Evolutionary conservation across 169 alveolate genomes (phyloP), one percentile per base, ranked within the genome.

Genomic region (Plasmodium falciparum): DNA sequence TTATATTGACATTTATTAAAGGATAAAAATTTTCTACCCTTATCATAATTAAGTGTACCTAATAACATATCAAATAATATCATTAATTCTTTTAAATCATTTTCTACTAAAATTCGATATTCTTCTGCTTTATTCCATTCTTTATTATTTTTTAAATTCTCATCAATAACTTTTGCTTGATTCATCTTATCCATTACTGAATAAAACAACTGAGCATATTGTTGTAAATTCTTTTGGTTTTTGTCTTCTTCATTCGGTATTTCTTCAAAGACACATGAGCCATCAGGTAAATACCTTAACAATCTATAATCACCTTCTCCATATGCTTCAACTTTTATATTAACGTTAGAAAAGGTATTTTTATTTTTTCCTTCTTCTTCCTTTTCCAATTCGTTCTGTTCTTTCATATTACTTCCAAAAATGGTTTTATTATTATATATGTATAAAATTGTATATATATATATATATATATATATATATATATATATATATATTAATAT

Each of bases 291-390:
- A 78, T 94, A 94, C 39, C 96, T 88, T 63, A 94, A 56, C 43
- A 94, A 90, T 58, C 94, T 78, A 52, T 88, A 74, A 59, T 94
- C 95, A 11, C 92, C 95, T 47, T 61, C 65, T 65, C 95, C 96
- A 76, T 94, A 94, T 26, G 95, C 65, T 39, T 94, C 96, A 3
- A 88, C 22, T 58, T 83, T 83, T 63, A 83, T 54, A 22, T 83
- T 52, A 20, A 59, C 59, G 22, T 83, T 65, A 11, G 39, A 20
- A 83, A 83, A 69, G 12, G 17, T 58, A 63, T 71, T 50, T 49
- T n/a, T 70, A 2, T 67, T 54, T 62, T 24, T 26, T 13, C 39
- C 33, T 70, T 17, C 74, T 17, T 62, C 12, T n/a, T 56, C 63
- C 24, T 50, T 39, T n/a, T n/a, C 74, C 29, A 3, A 17, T 63